A percentile compares a stretch with the other conserved stretches of the same genome.
These are phyloP conservation scores for Diaporthe eres DNA, from an alignment of 2,329 filamentous ascomycete species.

Conservation along the genomic window DNA sequence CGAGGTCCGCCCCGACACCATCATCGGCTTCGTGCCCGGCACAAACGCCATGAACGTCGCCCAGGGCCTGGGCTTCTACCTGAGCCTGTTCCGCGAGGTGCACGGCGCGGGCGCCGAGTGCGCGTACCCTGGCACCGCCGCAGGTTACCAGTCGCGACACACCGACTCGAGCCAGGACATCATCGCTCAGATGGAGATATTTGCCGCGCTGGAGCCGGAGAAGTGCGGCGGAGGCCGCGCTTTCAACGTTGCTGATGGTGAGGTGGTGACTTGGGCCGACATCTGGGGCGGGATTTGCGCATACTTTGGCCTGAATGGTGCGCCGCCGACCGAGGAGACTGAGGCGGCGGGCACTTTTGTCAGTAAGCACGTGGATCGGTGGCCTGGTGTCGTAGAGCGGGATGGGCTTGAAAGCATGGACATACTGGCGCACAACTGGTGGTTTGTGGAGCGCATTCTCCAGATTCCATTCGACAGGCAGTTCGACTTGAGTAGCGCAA, in stretches of 20 bases:
- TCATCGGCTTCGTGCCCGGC: conserved; percentile 59
- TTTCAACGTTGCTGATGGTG: conserved; percentile 13
- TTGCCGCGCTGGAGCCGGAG: neutral
- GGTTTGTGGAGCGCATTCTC: conserved; percentile 25
- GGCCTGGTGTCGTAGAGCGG: neutral
- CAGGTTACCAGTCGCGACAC: conserved; percentile 55
- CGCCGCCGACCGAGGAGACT: neutral
- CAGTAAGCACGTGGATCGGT: neutral
- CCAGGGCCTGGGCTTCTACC: conserved; percentile 55
- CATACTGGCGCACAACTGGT: conserved; percentile 10
- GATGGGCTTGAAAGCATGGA: neutral
- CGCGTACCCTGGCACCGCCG: conserved; percentile 55
- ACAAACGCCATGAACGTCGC: conserved; percentile 59
- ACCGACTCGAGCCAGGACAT: conserved; percentile 57
- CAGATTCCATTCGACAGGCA: conserved; percentile 21
- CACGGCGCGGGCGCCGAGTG: conserved; percentile 55
- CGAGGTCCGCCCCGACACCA: conserved; percentile 59
- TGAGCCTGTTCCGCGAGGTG: conserved; percentile 53
- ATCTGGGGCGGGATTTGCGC: neutral
- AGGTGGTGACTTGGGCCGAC: conserved; percentile 10
- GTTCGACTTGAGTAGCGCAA: conserved; percentile 10
- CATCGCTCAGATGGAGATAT: conserved; percentile 46
- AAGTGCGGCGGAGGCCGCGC: conserved; percentile 6
- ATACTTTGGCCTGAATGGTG: neutral
- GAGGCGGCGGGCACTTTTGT: neutral